Base-by-base conservation (phyloP, 345 rosid genomes). In the Salix koriyanagi region DNA sequence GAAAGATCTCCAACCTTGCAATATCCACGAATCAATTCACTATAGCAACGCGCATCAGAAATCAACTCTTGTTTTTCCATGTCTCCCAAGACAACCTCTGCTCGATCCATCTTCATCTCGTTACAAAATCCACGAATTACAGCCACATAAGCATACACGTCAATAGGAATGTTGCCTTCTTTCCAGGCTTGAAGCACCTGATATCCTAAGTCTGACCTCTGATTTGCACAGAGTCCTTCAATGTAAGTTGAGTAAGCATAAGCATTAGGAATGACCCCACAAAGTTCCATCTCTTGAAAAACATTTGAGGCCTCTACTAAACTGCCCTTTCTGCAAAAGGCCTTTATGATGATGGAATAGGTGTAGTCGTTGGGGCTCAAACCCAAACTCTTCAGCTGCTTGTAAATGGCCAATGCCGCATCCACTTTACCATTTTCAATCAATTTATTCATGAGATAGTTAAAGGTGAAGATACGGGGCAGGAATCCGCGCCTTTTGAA, bases 51-150 rank as follows among this genome's bases (percentile, higher is more conserved):
- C 58, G 74, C 79, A 86, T 88, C 88, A 7, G 86, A 91, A 72
- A 44, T 79, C 70, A 91, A 15, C 39, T 88, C 91, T 16, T 65
- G 80, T 25, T 75, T 83, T 85, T 84, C 86, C 89, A 91, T 90
- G 36, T 81, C 80, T 34, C 64, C 69, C 42, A 90, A 44, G 78
- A 90, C 82, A 32, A 37, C 6, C 70, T 87, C 86, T 7, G 97
- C 98, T 21, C 84, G 88, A 61, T 91, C 80, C 44, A 85, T 26
- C 44, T 64, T 70, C 74, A 62, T 46, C 75, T 64, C 74, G 16
- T 68, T 70, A 54, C 79, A 68, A 76, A 76, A 69, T 11, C 79
- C 79, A 28, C 79, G 79, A 46, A 76, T 68, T 69, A 42, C 73
- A 42, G 58, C 79, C 39, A 58, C 34, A 76, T 67, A 69, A 56